Percentiles rank a stretch among this genome's conserved stretches.
Conservation (phyloP, 1,284 basidiomycete species). For the Irpex lacteus region DNA sequence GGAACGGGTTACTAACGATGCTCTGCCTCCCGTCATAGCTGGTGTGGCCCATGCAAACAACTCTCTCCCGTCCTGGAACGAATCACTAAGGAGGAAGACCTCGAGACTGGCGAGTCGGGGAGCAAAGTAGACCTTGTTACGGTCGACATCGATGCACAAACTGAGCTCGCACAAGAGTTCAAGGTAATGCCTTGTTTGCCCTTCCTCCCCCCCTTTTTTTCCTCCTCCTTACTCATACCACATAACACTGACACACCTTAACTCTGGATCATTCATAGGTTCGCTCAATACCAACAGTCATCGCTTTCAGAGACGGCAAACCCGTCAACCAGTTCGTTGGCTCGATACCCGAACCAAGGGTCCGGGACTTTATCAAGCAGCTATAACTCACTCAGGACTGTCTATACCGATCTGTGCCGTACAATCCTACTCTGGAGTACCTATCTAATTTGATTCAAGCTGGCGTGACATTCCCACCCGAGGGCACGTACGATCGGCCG, state of each 20-base stretch:
- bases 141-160: conserved; percentile 58
- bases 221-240: background rate
- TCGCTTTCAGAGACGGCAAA: conserved; percentile 65
- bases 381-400: conserved; percentile 25
- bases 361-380: conserved; percentile 48
- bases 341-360: conserved; percentile 46
- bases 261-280: conserved; percentile 38
- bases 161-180: conserved; percentile 46
- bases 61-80: conserved; percentile 65
- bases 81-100: conserved; percentile 40
- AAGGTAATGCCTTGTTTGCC: conserved; percentile 34
- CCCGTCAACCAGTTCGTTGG: conserved; percentile 58
- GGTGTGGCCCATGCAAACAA: conserved; percentile 71
- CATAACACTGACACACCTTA: background rate
- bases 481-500: too few relatives aligned
- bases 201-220: background rate
- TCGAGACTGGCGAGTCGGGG: conserved; percentile 48
- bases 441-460: too few relatives aligned
- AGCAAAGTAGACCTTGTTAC: conserved; percentile 65
- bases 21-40: conserved; percentile 38
- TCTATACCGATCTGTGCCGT: background rate
- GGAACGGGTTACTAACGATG: background rate
- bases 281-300: conserved; percentile 65
- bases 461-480: too few relatives aligned
- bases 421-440: too few relatives aligned